phyloP scores from a whole-genome alignment of 768 basidiomycete species.

The Russula earlei region DNA sequence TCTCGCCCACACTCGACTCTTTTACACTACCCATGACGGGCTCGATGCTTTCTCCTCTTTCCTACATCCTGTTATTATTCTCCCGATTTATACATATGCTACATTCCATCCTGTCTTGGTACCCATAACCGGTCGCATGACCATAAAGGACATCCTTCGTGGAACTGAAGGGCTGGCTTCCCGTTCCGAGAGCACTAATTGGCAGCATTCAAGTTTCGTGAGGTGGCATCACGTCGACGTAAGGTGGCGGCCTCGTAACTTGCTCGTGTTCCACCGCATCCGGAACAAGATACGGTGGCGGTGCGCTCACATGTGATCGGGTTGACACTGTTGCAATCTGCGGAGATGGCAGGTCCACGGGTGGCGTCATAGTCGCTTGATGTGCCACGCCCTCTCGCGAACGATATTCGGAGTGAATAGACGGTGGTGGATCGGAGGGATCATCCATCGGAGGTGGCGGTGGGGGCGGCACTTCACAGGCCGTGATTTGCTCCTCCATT shows the following conservation, averaged over 20 bases:
- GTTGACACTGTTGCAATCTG: conserved; percentile 18
- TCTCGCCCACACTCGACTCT: not conserved
- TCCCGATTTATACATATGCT: conserved; percentile 21
- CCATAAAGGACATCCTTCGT: conserved; percentile 7
- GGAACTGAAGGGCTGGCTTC: conserved; percentile 20
- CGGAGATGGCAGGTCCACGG: conserved; percentile 17
- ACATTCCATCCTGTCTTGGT: conserved; percentile 14
- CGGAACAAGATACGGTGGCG: conserved; percentile 68
- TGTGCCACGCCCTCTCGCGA: conserved; percentile 26
- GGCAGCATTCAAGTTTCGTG: conserved; percentile 1
- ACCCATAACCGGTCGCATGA: conserved; percentile 22
- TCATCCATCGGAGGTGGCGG: conserved; percentile 81
- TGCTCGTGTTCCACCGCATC: conserved; percentile 28
- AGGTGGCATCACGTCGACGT: conserved; percentile 28
- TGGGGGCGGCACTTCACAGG: conserved; percentile 46
- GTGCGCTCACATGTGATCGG: conserved; percentile 37
- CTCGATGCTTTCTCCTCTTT: not conserved
- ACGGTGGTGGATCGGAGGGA: conserved; percentile 81
- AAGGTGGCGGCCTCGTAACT: conserved; percentile 30
- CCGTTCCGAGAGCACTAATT: not conserved
- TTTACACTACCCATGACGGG: conserved; percentile 6
- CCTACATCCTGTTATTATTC: conserved; percentile 16
- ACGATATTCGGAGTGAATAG: conserved; percentile 73
- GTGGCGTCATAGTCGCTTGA: conserved; percentile 18
- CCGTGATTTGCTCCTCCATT: conserved; percentile 29